Evolutionary conservation across 495 filamentous ascomycete species (phyloP), one percentile per base, ranked within the genome.

Genomic region (Lasiosphaeriaceae sp.): DNA sequence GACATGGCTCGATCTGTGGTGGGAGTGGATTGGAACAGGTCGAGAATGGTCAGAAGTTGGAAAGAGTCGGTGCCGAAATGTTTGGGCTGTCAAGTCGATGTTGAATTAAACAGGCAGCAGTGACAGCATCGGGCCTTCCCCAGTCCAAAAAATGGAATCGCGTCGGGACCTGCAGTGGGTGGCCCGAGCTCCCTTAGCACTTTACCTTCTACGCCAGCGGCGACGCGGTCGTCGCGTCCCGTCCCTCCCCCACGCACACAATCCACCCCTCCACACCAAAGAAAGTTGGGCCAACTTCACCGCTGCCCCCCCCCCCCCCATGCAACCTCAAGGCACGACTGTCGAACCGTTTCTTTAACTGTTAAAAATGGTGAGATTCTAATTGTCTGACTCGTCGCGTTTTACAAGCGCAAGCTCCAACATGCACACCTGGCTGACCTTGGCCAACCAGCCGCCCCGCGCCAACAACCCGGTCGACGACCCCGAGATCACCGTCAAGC

Each of bases 401-500:
- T 29, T 8, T n/a, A 45, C n/a, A 22, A 16, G 11, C 35, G n/a
- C n/a, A n/a, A n/a, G n/a, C n/a, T n/a, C 22, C 12, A 23, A 45
- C 5, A 8, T 37, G 35, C 14, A 29, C 26, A 14, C 31, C 19
- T 31, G 8, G 37, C n/a, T 23, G 16, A 16, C 34, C 14, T 43
- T 21, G 51, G 23, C 34, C 44, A 22, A 1, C 31, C 51, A 57
- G 47, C 56, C 63, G 19, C 59, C 35, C 55, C 41, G 39, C 39
- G 19, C 29, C 20, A 6, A 43, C 44, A 53, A 54, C 16, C 20
- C 34, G 51, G 50, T 58, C 56, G 61, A 75, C 57, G 66, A 74
- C 51, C 59, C 68, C 17, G 76, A 82, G 26, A 76, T 83, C 71
- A 90, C 89, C 11, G 69, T 96, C 37, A 82, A 87, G 23, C 83